Conservation (phyloP, 768 basidiomycete genomes). For the Gautieria morchelliformis region DNA sequence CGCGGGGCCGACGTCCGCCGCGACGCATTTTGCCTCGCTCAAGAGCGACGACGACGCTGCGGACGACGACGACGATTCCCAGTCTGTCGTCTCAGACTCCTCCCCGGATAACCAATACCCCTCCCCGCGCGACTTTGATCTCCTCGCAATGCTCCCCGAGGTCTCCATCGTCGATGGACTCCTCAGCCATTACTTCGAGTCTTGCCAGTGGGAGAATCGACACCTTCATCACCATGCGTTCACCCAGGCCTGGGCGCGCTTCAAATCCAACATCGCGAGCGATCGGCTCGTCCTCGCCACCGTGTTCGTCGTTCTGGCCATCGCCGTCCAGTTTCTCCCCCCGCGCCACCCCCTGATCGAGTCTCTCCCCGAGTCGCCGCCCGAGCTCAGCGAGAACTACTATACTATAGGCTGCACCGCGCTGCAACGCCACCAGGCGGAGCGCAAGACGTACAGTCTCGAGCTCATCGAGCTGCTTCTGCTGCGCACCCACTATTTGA, state of each 20-base stretch:
- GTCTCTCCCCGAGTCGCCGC: conserved; percentile 37
- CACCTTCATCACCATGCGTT: conserved; percentile 62
- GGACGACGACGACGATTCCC: conserved; percentile 5
- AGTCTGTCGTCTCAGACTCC: background rate
- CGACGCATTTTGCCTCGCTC: conserved; percentile 50
- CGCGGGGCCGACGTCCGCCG: conserved; percentile 70
- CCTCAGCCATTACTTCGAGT: conserved; percentile 70
- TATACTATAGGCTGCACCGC: conserved; percentile 61
- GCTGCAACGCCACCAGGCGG: conserved; percentile 50
- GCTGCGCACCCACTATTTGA: conserved; percentile 61
- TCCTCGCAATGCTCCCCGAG: conserved; percentile 55
- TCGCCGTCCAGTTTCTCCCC: conserved; percentile 66
- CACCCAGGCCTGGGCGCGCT: conserved; percentile 57
- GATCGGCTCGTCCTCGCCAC: conserved; percentile 66
- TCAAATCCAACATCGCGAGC: conserved; percentile 54
- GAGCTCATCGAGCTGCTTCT: conserved; percentile 72
- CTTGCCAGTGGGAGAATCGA: conserved; percentile 82
- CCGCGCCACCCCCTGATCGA: conserved; percentile 52
- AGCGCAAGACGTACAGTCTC: conserved; percentile 51
- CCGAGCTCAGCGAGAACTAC: conserved; percentile 55
- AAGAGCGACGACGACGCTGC: background rate
- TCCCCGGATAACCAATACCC: background rate
- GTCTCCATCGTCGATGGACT: conserved; percentile 64
- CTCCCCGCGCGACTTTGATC: conserved; percentile 53
- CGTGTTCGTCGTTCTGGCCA: conserved; percentile 65